Base-by-base conservation (phyloP, 306 rosid species). In the Lupinus albus region DNA sequence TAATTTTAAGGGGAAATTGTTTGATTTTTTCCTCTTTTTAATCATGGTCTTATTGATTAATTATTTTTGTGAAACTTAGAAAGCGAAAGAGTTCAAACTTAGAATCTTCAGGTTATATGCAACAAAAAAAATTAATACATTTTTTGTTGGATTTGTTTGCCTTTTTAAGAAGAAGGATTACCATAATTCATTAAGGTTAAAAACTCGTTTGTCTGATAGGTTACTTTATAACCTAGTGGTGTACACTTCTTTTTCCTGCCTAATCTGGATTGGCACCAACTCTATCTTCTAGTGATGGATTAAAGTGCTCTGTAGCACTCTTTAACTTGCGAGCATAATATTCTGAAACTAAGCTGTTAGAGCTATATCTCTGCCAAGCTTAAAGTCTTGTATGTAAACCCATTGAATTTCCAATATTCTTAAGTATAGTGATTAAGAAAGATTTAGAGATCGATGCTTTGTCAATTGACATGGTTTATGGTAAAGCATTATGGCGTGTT, bases 251-350 rank as follows among this genome's bases (percentile, higher is more conserved):
- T 67, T 53, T 52, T 52, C 45, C 18, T 11, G 25, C 50, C 5
- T 74, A 35, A 18, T 52, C 36, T 51, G 14, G 58, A 33, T 42
- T 30, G 58, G 8, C 54, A 30, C 67, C 60, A 51, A 51, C 48
- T 68, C 58, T 28, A 8, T 68, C 41, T 67, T 67, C 35, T 48
- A 4, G 59, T 50, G 28, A 52, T 28, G 28, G 39, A 13, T 28
- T 67, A 11, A 12, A 67, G 41, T 49, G 53, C 17, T 11, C 17
- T 52, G 9, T 32, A 21, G 53, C 63, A 67, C 64, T 46, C 61
- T 52, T 36, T 59, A 39, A 39, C 65, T 61, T 33, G 59, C 71
- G 35, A 61, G 53, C 25, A 60, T 8, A 61, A 73, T 52, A 50
- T 61, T 67, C 70, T 67, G 33, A 16, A 59, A 57, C 39, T 18